Percentiles rank a stretch among this genome's conserved stretches.
phyloP scores from a whole-genome alignment of 306 rosid species.

The Rosa persica region DNA sequence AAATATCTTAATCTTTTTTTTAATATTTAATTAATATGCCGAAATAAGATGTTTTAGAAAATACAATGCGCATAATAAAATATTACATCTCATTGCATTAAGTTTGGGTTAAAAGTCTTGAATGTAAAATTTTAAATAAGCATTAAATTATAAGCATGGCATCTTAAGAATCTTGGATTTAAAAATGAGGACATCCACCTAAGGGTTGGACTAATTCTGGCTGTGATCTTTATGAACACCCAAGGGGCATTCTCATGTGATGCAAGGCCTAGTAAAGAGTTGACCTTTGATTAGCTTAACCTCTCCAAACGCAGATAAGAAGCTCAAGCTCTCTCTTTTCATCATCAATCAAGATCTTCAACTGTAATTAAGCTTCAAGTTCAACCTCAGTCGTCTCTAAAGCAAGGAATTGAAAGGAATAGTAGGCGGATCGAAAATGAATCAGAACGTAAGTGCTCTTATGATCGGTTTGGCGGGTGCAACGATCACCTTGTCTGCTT shows the following conservation, averaged over 20 bases:
- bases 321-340: background rate
- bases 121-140: too few species aligned
- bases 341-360: constrained; percentile 1
- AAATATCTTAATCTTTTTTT: too few species aligned
- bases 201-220: constrained; percentile 10
- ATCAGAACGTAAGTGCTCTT: constrained; percentile 46
- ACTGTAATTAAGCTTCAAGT: background rate
- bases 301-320: background rate
- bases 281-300: constrained; percentile 20
- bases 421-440: constrained; percentile 36
- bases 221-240: constrained; percentile 16
- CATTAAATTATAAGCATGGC: background rate
- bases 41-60: too few species aligned
- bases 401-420: background rate
- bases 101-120: too few species aligned
- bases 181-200: background rate
- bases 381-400: background rate
- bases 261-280: constrained; percentile 2
- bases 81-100: too few species aligned
- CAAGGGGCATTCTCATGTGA: constrained; percentile 5
- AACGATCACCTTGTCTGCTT: constrained; percentile 56
- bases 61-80: too few species aligned
- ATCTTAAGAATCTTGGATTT: background rate
- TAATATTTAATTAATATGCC: too few species aligned
- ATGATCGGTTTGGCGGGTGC: constrained; percentile 77